Evolutionary conservation across 2,329 filamentous ascomycete species (phyloP).

Genomic region (Epichloe elymi): DNA sequence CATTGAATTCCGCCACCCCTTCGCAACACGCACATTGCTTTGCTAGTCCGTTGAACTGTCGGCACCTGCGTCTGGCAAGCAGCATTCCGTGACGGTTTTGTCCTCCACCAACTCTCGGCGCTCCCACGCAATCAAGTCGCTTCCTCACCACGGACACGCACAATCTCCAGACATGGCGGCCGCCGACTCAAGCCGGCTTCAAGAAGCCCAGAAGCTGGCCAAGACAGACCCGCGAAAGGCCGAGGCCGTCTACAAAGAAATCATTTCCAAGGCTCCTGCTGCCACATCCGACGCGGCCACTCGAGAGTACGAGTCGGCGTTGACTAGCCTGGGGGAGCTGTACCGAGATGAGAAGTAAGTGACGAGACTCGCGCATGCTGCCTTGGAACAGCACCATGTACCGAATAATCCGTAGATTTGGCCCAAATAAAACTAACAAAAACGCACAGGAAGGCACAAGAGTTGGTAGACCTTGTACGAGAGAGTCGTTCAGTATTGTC

Average conservation of each 20-base stretch:
- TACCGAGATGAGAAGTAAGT: constrained; percentile 78
- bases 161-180: constrained; percentile 34
- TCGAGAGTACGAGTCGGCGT: constrained; percentile 79
- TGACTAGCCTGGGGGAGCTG: constrained; percentile 81
- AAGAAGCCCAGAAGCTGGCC: constrained; percentile 75
- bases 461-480: constrained; percentile 80
- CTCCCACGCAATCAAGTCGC: not conserved
- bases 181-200: constrained; percentile 53
- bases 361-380: not conserved
- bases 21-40: not conserved
- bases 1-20: not conserved
- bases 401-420: not conserved
- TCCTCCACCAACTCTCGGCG: not conserved
- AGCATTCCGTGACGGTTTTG: not conserved
- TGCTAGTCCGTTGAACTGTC: not conserved
- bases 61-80: not conserved
- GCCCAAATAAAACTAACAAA: not conserved
- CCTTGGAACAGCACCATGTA: too few relatives aligned
- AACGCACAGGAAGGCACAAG: constrained; percentile 53
- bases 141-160: not conserved
- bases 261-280: constrained; percentile 73
- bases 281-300: constrained; percentile 73
- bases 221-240: constrained; percentile 74
- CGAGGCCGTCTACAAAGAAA: constrained; percentile 77
- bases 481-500: constrained; percentile 85